Base-by-base conservation (phyloP, 164 flowering plant genomes). In the Vitis rotundifolia region DNA sequence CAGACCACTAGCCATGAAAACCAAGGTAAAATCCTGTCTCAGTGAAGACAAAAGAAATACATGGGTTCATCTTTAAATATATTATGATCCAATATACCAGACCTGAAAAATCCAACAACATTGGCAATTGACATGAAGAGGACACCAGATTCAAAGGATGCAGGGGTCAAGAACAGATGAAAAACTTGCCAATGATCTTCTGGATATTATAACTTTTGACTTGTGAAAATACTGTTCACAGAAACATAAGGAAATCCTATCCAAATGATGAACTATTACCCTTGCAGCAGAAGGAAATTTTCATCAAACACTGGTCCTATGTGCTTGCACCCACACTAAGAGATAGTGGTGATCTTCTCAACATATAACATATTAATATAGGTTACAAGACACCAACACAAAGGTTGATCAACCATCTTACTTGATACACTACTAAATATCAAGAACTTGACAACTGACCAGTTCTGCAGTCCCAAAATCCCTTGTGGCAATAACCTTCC, bases 401-500 rank as follows among this genome's bases (percentile, higher is more conserved):
- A 49, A 49, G 51, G 55, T 14, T 7, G n/a, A 11, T 53, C 31
- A 66, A 13, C 53, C 62, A 56, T 56, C 26, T 57, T 37, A 61
- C 29, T n/a, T n/a, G n/a, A 67, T 18, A 13, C n/a, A 18, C 22
- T 11, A 12, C 70, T 72, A 72, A 15, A 72, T 52, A 44, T 66
- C 65, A 44, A 72, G 65, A 66, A 72, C 75, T 60, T 66, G 70
- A 66, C 75, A 72, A 48, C 66, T 67, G 51, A 72, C 70, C 70
- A 72, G 56, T 13, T 72, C 70, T 22, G 70, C 70, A 66, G 66
- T 37, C 44, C 59, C 64, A 29, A 67, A 61, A 54, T 37, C 52
- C 29, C 66, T 66, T 29, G 58, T 31, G 66, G 75, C 70, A 51
- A 65, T 66, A 51, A 53, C 50, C 58, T 72, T 72, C 75, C 75